These are phyloP conservation scores for Aspergillus affinis DNA, from an alignment of 495 filamentous ascomycete species.

Conservation along the genomic window DNA sequence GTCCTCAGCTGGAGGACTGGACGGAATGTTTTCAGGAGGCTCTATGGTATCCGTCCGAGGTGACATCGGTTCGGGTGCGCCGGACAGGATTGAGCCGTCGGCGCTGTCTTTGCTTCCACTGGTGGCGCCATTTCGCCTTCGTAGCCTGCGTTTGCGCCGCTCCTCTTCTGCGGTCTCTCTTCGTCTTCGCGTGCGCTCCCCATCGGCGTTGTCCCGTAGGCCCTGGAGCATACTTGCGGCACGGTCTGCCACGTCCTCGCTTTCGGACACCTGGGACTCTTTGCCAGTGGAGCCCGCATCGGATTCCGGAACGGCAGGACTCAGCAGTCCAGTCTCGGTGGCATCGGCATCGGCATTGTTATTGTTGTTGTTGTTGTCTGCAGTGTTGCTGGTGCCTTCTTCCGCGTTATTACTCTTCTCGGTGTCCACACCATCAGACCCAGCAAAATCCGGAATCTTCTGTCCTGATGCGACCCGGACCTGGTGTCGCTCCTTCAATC, in stretches of 20 bases:
- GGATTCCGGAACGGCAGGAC: slow-evolving; percentile 36
- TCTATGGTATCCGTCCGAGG: slow-evolving; percentile 25
- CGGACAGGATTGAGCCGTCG: slow-evolving; percentile 36
- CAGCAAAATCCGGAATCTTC: slow-evolving; percentile 69
- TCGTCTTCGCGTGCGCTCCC: slow-evolving; percentile 58
- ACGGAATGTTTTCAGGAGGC: slow-evolving; percentile 25
- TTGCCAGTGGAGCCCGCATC: slow-evolving; percentile 38
- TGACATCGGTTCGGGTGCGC: slow-evolving; percentile 36
- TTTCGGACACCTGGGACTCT: slow-evolving; percentile 49
- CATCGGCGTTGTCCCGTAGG: slow-evolving; percentile 63
- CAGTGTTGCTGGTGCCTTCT: slow-evolving; percentile 23
- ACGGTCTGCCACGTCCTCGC: slow-evolving; percentile 77
- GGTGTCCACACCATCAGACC: slow-evolving; percentile 38
- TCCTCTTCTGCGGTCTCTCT: slow-evolving; percentile 73
- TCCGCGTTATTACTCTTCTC: slow-evolving; percentile 25
- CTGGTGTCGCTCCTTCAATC: slow-evolving; percentile 87
- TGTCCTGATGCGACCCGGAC: slow-evolving; percentile 88
- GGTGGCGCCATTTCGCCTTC: slow-evolving; percentile 52
- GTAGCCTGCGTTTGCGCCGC: slow-evolving; percentile 56
- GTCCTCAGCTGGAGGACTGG: slow-evolving; percentile 30
- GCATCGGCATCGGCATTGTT: slow-evolving; percentile 20
- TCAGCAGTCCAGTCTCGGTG: slow-evolving; percentile 38
- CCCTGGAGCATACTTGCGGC: slow-evolving; percentile 81
- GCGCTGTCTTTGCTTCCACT: slow-evolving; percentile 48
- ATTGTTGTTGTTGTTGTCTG: slow-evolving; percentile 21